Evolutionary conservation across 1,284 basidiomycete genomes (phyloP).

Genomic region (Termitomyces sp.): DNA sequence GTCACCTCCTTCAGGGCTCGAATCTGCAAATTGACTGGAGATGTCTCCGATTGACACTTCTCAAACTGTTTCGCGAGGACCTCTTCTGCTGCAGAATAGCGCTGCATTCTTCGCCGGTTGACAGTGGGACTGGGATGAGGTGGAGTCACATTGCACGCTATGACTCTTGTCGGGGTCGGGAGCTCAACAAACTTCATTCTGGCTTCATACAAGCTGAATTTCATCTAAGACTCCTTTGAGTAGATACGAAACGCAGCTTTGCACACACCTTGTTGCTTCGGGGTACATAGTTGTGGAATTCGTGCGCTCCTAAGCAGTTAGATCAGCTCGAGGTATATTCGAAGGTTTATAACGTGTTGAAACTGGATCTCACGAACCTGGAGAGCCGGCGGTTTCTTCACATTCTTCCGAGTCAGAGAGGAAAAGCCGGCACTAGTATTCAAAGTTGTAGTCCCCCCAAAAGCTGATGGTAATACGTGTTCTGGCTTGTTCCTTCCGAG

Average conservation of each 20-base stretch:
- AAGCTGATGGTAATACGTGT: background rate
- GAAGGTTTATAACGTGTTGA: background rate
- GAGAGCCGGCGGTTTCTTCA: constrained; percentile 2
- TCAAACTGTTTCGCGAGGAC: constrained; percentile 21
- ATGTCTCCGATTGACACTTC: constrained; percentile 18
- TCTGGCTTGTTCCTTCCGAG: background rate
- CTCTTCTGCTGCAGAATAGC: constrained; percentile 26
- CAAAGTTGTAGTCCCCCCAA: background rate
- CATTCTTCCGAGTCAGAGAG: constrained; percentile 4
- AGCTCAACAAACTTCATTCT: background rate
- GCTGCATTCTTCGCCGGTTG: constrained; percentile 17
- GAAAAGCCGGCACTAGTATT: background rate
- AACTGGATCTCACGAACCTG: constrained; percentile 4
- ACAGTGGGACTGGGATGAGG: background rate
- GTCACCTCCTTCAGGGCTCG: constrained; percentile 38
- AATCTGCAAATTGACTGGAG: constrained; percentile 39
- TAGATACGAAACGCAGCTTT: background rate
- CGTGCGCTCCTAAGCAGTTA: constrained; percentile 2
- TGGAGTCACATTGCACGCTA: background rate
- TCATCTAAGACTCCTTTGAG: background rate
- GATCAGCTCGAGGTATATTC: background rate
- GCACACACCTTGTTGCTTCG: background rate
- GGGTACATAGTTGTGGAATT: constrained; percentile 3
- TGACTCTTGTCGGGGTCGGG: background rate
- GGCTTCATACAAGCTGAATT: background rate